These are phyloP conservation scores for Yarrowia divulgata DNA, from an alignment of 805 yeast genomes.

Conservation along the genomic window DNA sequence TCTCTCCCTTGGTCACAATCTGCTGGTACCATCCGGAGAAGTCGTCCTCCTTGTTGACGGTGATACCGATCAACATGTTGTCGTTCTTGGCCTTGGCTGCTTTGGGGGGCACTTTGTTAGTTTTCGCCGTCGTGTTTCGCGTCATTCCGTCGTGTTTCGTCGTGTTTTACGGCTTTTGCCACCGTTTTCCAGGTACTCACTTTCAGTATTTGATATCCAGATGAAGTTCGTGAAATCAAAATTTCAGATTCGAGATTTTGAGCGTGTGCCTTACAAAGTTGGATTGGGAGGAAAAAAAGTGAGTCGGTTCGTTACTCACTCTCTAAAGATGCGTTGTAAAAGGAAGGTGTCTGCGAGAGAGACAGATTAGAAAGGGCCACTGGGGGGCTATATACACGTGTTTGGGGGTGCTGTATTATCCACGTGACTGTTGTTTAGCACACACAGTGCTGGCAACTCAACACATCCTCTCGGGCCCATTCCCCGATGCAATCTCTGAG, in stretches of 20 bases:
- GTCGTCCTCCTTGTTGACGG: conserved; percentile 89
- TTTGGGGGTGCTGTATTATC: neutral
- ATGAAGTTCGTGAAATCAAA: conserved; percentile 15
- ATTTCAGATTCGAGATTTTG: conserved; percentile 36
- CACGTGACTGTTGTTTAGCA: neutral
- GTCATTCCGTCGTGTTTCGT: neutral
- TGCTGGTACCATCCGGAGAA: conserved; percentile 98
- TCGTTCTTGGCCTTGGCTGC: conserved; percentile 45
- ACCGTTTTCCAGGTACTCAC: conserved; percentile 13
- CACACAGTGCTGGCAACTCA: neutral
- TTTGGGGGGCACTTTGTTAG: conserved; percentile 46
- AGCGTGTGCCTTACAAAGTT: conserved; percentile 33
- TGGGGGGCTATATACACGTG: neutral
- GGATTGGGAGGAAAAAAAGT: conserved; percentile 16
- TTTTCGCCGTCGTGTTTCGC: too few relatives aligned
- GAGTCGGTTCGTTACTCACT: neutral
- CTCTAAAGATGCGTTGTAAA: conserved; percentile 12
- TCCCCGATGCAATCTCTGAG: neutral
- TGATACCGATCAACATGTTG: conserved; percentile 82
- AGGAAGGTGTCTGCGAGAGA: conserved; percentile 37
- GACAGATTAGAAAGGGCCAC: too few relatives aligned
- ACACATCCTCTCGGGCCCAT: neutral
- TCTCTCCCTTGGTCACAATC: conserved; percentile 93
- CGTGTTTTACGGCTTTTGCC: neutral
- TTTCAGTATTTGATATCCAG: neutral